phyloP scores from a whole-genome alignment of 2,329 filamentous ascomycete genomes.

The Acephala macrosclerotiorum region DNA sequence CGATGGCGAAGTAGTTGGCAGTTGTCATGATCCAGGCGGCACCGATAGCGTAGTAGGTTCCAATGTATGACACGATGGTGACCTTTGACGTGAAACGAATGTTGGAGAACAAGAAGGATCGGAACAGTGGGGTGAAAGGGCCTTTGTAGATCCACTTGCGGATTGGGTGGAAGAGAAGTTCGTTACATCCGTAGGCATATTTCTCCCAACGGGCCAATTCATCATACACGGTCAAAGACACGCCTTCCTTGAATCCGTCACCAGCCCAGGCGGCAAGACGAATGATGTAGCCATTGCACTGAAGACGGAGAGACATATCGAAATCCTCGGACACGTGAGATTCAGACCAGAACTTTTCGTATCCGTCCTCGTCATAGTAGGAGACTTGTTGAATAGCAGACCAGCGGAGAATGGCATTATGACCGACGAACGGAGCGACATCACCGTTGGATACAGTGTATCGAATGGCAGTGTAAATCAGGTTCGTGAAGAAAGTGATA shows the following conservation, averaged over 20 bases:
- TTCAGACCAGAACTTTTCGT: slow-evolving; percentile 85
- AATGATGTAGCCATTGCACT: slow-evolving; percentile 75
- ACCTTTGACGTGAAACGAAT: slow-evolving; percentile 80
- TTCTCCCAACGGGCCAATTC: slow-evolving; percentile 88
- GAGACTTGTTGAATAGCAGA: slow-evolving; percentile 76
- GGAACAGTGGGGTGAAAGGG: slow-evolving; percentile 82
- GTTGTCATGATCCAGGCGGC: slow-evolving; percentile 78
- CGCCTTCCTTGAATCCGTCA: slow-evolving; percentile 83
- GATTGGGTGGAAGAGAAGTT: slow-evolving; percentile 81
- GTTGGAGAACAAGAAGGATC: slow-evolving; percentile 73
- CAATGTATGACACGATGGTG: slow-evolving; percentile 79
- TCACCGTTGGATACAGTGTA: slow-evolving; percentile 81
- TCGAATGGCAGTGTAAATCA: slow-evolving; percentile 79
- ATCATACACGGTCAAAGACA: slow-evolving; percentile 85
- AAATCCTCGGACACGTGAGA: slow-evolving; percentile 83
- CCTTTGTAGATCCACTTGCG: slow-evolving; percentile 75
- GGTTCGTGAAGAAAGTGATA: slow-evolving; percentile 75
- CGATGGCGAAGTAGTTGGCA: slow-evolving; percentile 77
- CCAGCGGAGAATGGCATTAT: slow-evolving; percentile 81
- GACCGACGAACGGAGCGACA: slow-evolving; percentile 81
- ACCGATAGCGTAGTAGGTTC: slow-evolving; percentile 81
- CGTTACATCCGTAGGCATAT: slow-evolving; percentile 85
- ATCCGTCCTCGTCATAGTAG: slow-evolving; percentile 72
- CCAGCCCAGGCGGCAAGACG: slow-evolving; percentile 76
- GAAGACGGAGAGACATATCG: slow-evolving; percentile 80